Base-by-base conservation (phyloP, 1,284 basidiomycete species). In the Cryptococcus maquisensis region DNA sequence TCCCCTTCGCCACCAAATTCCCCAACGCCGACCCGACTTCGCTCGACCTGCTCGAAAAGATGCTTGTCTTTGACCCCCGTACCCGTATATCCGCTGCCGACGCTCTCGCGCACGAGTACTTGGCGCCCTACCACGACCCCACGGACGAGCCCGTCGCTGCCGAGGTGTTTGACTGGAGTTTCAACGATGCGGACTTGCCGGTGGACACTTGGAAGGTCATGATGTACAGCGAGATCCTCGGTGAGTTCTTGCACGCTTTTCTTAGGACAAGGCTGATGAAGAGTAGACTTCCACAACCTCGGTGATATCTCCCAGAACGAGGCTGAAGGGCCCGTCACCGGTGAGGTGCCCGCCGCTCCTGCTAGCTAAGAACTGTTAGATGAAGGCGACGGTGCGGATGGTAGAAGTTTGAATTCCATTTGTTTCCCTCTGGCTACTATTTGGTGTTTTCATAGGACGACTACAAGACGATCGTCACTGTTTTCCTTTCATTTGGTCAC, bases 141-240 rank as follows among this genome's bases (percentile, higher is more conserved):
- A 93, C 92, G 8, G 95, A 99, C 73, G 96, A 99, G 76, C 95
- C 96, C 5, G 86, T 88, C 42, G 91, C 95, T 8, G 84, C 83
- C 36, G 94, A 98, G 75, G 87, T 90, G 69, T 99, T 98, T 69
- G 95, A 99, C 77, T 99, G 95, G 95, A 90, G 86, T 68, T 98
- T 99, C 84, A 99, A 99, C 78, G 95, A 99, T 66, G 96, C 96
- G n/a, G 95, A 99, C 74, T 81, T 99, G 44, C 96, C 96, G 0
- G 90, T 98, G 24, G 95, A 98, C 73, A 97, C 92, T 3, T 98
- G 95, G 95, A 98, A 97, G 79, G 95, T 98, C 68, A 93, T 94
- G 90, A 93, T 94, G 90, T 94, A 94, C 79, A 87, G 85, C 67
- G 90, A 94, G 77, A 94, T 94, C 63, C 80, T 94, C n/a, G 90